Conservation (phyloP, 2,329 filamentous ascomycete species). For the Fusarium verrucosum region DNA sequence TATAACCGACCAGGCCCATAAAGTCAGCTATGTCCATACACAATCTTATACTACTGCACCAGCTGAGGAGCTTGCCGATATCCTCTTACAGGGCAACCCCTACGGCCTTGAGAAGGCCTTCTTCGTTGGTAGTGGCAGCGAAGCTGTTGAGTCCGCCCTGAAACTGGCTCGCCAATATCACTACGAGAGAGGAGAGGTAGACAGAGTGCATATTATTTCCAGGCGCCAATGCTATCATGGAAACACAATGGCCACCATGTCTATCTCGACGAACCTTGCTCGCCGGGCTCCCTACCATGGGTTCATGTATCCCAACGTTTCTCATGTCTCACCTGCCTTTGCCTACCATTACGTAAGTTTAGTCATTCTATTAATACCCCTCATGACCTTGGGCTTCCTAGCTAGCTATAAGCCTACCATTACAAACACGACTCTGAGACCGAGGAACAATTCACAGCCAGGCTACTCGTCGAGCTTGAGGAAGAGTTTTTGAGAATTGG, state of each 20-base stretch:
- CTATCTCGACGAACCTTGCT: conserved; percentile 15
- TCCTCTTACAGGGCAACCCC: neutral
- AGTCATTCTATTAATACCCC: too few species aligned
- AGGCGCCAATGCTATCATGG: conserved; percentile 15
- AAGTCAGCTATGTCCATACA: conserved; percentile 19
- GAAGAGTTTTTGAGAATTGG: conserved; percentile 4
- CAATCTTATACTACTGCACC: conserved; percentile 18
- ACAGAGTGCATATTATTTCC: neutral
- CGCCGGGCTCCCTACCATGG: conserved; percentile 5
- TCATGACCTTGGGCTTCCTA: too few species aligned
- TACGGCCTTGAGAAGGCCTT: conserved; percentile 38
- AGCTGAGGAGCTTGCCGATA: conserved; percentile 5
- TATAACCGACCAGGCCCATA: conserved; percentile 9
- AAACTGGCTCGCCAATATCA: conserved; percentile 60
- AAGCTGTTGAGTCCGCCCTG: conserved; percentile 57
- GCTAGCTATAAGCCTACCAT: too few species aligned
- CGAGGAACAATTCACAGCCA: neutral
- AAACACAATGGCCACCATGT: conserved; percentile 20
- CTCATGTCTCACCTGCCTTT: conserved; percentile 15
- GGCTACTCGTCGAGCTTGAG: neutral
- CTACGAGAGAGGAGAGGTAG: conserved; percentile 3
- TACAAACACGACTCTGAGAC: neutral
- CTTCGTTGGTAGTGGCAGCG: conserved; percentile 42
- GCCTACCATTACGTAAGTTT: conserved; percentile 10
- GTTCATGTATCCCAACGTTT: conserved; percentile 11